phyloP scores from a whole-genome alignment of 805 yeast species.

The Nakazawaea holstii region DNA sequence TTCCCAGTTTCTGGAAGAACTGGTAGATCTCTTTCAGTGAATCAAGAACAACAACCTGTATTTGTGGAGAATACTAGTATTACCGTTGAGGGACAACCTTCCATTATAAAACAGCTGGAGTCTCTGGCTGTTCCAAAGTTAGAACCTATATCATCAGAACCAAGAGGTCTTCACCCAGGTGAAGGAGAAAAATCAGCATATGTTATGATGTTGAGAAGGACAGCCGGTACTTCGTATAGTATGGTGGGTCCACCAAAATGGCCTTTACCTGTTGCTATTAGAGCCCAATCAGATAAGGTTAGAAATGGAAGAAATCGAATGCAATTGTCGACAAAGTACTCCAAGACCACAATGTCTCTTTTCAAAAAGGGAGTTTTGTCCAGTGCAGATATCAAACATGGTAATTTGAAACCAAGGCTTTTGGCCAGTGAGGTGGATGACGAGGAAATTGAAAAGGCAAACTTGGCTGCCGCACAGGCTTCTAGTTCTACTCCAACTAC shows the following conservation, averaged over 20 bases:
- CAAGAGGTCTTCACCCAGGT: conserved; percentile 18
- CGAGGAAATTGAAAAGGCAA: conserved; percentile 30
- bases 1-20: conserved; percentile 30
- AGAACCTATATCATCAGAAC: neutral
- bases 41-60: conserved; percentile 26
- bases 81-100: conserved; percentile 5
- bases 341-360: conserved; percentile 12
- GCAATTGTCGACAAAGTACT: conserved; percentile 2
- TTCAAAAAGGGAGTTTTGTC: conserved; percentile 13
- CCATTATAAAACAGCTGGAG: no score
- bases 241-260: conserved; percentile 40
- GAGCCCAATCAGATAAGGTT: conserved; percentile 32
- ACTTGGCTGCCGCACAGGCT: neutral
- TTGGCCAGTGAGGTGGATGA: conserved; percentile 76
- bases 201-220: conserved; percentile 36
- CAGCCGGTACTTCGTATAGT: conserved; percentile 43
- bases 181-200: conserved; percentile 49
- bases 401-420: conserved; percentile 57
- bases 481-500: neutral
- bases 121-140: no score
- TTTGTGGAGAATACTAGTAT: conserved; percentile 19
- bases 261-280: conserved; percentile 51
- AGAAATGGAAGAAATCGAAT: conserved; percentile 15
- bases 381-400: conserved; percentile 51
- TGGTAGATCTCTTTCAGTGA: conserved; percentile 29